phyloP scores from a whole-genome alignment of 2,329 filamentous ascomycete genomes.

The Trichophyton mentagrophytes region DNA sequence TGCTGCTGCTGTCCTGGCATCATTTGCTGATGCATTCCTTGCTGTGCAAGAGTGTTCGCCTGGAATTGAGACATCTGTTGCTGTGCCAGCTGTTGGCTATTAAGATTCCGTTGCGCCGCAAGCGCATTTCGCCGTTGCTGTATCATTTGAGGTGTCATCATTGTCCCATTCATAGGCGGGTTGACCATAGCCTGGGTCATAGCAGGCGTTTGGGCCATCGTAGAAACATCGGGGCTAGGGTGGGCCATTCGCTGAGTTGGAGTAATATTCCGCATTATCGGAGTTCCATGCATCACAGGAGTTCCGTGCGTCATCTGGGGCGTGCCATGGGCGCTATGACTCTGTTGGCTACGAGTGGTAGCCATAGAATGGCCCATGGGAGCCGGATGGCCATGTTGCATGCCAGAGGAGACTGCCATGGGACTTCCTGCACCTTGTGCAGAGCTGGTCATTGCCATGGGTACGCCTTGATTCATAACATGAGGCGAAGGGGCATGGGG shows the following conservation, averaged over 20 bases:
- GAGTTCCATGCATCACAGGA: slow-evolving; percentile 36
- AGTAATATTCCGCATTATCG: slow-evolving; percentile 36
- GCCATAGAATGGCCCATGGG: slow-evolving; percentile 36
- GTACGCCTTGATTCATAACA: slow-evolving; percentile 25
- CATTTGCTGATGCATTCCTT: slow-evolving; percentile 15
- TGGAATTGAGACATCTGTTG: slow-evolving; percentile 15
- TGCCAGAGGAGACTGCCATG: slow-evolving; percentile 31
- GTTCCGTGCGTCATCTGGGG: slow-evolving; percentile 37
- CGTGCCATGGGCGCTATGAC: slow-evolving; percentile 36
- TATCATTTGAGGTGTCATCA: slow-evolving; percentile 26
- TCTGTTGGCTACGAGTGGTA: slow-evolving; percentile 34
- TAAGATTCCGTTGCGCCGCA: slow-evolving; percentile 17
- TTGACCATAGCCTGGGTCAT: slow-evolving; percentile 33
- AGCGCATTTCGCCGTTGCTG: slow-evolving; percentile 25
- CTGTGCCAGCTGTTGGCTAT: slow-evolving; percentile 15
- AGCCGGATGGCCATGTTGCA: slow-evolving; percentile 36
- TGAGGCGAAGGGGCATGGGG: slow-evolving; percentile 36
- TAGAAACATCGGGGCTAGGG: slow-evolving; percentile 32
- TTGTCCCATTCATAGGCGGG: slow-evolving; percentile 27
- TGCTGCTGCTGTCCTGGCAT: slow-evolving; percentile 22
- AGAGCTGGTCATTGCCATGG: slow-evolving; percentile 35
- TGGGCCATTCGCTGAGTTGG: slow-evolving; percentile 36
- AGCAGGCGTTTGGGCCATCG: slow-evolving; percentile 33
- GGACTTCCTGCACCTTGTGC: slow-evolving; percentile 37
- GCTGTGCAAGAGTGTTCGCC: slow-evolving; percentile 10